Conservation (phyloP, 495 filamentous ascomycete genomes). For the Bombardia bombarda region DNA sequence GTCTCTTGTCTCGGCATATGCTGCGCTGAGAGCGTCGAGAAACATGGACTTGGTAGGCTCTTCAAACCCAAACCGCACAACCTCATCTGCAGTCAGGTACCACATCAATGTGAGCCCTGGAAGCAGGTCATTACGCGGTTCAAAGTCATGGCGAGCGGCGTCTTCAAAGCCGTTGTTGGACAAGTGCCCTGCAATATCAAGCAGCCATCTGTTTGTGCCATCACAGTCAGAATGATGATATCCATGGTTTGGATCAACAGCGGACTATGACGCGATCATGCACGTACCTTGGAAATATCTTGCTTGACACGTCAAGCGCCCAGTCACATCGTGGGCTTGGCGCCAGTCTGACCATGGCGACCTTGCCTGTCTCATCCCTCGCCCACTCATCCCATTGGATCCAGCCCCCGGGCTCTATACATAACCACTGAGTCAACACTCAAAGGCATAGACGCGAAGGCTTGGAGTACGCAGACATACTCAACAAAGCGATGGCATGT, state of each 20-base stretch:
- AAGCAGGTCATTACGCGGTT: neutral
- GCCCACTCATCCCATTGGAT: slow-evolving; percentile 9
- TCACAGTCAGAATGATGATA: neutral
- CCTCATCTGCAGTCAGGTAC: slow-evolving; percentile 5
- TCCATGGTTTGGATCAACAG: too few species aligned
- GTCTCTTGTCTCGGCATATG: slow-evolving; percentile 2
- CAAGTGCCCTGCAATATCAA: slow-evolving; percentile 1
- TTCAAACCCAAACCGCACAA: slow-evolving; percentile 2
- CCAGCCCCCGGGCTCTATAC: slow-evolving; percentile 7
- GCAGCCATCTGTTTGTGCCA: slow-evolving; percentile 2
- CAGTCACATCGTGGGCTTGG: slow-evolving; percentile 4
- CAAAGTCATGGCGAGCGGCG: slow-evolving; percentile 1
- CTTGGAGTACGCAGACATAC: neutral
- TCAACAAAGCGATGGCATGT: slow-evolving; percentile 3
- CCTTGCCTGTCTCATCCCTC: neutral
- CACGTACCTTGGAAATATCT: slow-evolving; percentile 4
- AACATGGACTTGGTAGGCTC: slow-evolving; percentile 1
- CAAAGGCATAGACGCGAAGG: too few species aligned
- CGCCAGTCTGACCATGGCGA: neutral
- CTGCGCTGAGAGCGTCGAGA: neutral
- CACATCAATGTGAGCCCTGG: slow-evolving; percentile 2
- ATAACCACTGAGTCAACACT: neutral
- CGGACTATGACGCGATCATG: neutral
- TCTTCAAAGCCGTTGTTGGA: slow-evolving; percentile 1
- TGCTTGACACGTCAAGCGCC: slow-evolving; percentile 2